Evolutionary conservation across 306 rosid genomes (phyloP).

Genomic region (Casuarina equisetifolia): DNA sequence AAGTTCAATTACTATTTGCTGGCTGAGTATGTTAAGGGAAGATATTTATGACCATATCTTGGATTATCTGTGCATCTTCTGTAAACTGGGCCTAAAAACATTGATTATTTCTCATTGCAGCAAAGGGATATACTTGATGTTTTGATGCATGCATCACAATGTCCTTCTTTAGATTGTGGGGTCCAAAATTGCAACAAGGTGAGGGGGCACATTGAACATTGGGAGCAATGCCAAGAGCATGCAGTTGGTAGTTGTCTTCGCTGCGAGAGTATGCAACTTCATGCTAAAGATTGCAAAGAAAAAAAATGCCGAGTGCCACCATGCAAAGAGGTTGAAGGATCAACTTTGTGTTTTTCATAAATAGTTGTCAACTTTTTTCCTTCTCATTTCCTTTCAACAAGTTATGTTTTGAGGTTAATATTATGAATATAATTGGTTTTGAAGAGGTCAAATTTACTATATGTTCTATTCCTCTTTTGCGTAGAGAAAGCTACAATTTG

Average conservation of each 20-base stretch:
- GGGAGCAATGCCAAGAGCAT: constrained; percentile 82
- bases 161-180: constrained; percentile 82
- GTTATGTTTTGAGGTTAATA: neutral
- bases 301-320: no score
- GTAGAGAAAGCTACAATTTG: neutral
- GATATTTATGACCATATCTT: neutral
- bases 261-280: constrained; percentile 95
- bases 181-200: constrained; percentile 94
- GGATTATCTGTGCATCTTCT: neutral
- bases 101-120: constrained; percentile 52
- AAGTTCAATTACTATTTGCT: neutral
- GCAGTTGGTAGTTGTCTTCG: constrained; percentile 94
- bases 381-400: no score
- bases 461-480: neutral
- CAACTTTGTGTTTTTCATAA: constrained; percentile 2
- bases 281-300: constrained; percentile 96
- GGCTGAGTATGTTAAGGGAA: neutral
- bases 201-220: constrained; percentile 87
- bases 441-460: neutral
- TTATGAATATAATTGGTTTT: neutral
- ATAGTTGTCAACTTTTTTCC: neutral
- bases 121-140: constrained; percentile 34
- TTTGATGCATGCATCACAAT: constrained; percentile 93
- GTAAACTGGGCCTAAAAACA: constrained; percentile 16
- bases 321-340: constrained; percentile 81